Percentiles rank a stretch among this genome's conserved stretches.
Conservation (phyloP, 2,329 filamentous ascomycete genomes). For the Aspergillus sp. region DNA sequence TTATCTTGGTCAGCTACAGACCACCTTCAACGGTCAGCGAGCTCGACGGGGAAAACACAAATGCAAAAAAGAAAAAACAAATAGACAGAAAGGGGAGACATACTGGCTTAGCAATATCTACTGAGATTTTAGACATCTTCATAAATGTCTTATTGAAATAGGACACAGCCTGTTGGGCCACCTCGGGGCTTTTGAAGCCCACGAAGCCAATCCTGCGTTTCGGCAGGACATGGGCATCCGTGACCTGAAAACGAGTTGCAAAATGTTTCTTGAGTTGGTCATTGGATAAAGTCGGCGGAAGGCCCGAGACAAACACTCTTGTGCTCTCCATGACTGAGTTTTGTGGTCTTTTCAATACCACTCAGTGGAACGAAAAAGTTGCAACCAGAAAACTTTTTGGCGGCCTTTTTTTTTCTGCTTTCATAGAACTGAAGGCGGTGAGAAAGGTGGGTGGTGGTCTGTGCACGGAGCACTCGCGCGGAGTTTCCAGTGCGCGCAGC, state of each 20-base stretch:
- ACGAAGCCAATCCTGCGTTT: conserved; percentile 93
- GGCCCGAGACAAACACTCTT: conserved; percentile 68
- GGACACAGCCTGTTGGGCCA: conserved; percentile 79
- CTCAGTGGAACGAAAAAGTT: conserved; percentile 12
- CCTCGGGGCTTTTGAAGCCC: conserved; percentile 80
- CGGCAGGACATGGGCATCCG: conserved; percentile 88
- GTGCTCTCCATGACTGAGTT: conserved; percentile 67
- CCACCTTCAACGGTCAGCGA: conserved; percentile 41
- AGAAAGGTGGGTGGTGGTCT: conserved; percentile 23
- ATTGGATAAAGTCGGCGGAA: conserved; percentile 83
- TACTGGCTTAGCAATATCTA: conserved; percentile 84
- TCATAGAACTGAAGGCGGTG: conserved; percentile 37
- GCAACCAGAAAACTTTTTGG: conserved; percentile 15
- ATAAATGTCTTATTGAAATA: conserved; percentile 97
- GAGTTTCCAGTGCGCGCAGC: conserved; percentile 11
- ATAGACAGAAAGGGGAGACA: conserved; percentile 30
- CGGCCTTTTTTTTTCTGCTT: conserved; percentile 30
- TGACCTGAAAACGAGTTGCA: conserved; percentile 72
- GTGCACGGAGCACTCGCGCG: conserved; percentile 20
- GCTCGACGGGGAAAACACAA: conserved; percentile 26
- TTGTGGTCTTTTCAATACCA: conserved; percentile 18
- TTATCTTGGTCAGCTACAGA: conserved; percentile 40
- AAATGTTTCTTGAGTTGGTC: conserved; percentile 89
- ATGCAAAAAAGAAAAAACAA: conserved; percentile 5
- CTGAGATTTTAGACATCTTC: conserved; percentile 89